Base-by-base conservation (phyloP, 2,329 filamentous ascomycete genomes). In the Sporothrix brasiliensis region DNA sequence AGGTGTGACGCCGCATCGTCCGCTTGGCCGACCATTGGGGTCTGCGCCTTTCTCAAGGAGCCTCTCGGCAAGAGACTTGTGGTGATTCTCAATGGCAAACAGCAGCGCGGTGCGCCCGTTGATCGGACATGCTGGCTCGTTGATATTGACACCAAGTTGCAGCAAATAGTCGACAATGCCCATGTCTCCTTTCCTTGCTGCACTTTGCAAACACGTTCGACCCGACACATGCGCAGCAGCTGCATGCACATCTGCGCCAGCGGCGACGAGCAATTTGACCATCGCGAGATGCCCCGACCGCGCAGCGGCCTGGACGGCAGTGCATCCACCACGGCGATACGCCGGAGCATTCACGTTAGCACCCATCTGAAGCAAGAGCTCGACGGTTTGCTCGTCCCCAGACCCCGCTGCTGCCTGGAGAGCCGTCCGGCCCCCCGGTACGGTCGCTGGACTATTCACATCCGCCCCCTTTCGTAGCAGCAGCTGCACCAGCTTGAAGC, bases 1-100 rank as follows among this genome's bases (percentile, higher is more conserved):
- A 21, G 56, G 30, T n/a, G 56, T 41, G 14, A 21, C 4, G 10
- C 56, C 56, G 1, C 2, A 14, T 11, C 9, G 4, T 6, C 30
- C 6, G 34, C 34, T 60, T 41, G 16, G 56, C 21, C 21, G 27
- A 2, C 34, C 56, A 21, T 44, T 60, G 56, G 27, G 30, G 34
- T 60, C 56, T 60, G 56, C 56, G 56, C 56, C 56, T 60, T 60
- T 60, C 34, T 60, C 56, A 10, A 60, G 56, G 14, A 60, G 56
- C 30, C 27, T 41, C 56, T 60, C 30, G 2, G 56, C 56, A 39
- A 60, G 34, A 11, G 56, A 6, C 27, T 21, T 41, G 21, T 41
- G 56, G 3, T 21, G 5, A 13, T n/a, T n/a, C 30, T 60, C 56
- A 4, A 60, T 41, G 21, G 56, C 56, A 60, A 19, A 30, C 19